Percentiles rank a stretch among this genome's conserved stretches.
Conservation (phyloP, 306 rosid species). For the Canavalia ensiformis region DNA sequence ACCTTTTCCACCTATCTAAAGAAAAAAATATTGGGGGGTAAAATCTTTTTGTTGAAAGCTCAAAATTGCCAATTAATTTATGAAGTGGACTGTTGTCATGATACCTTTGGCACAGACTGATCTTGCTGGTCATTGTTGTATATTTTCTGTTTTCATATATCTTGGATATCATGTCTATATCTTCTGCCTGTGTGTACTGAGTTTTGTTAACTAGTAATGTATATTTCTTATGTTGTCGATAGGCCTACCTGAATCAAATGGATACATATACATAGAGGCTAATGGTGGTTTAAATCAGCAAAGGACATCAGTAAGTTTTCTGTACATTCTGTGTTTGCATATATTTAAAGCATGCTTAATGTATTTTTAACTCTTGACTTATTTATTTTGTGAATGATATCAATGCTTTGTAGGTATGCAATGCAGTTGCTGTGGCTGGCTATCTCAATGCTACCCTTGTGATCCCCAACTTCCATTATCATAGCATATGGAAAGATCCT, state of each 20-base stretch:
- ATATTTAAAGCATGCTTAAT: constrained; percentile 39
- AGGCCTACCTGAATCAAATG: constrained; percentile 92
- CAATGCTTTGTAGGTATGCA: constrained; percentile 76
- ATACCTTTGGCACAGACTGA: constrained; percentile 18
- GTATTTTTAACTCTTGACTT: constrained; percentile 35
- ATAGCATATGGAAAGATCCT: constrained; percentile 99
- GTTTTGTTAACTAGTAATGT: neutral
- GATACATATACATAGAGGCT: constrained; percentile 93
- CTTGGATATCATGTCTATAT: constrained; percentile 5
- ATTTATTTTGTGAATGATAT: constrained; percentile 46
- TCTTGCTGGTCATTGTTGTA: constrained; percentile 24
- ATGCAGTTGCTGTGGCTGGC: constrained; percentile 98
- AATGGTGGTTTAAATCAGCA: constrained; percentile 99
- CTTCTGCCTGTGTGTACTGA: constrained; percentile 32
- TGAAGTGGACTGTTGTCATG: neutral
- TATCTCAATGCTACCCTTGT: constrained; percentile 97
- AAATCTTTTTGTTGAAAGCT: constrained; percentile 5
- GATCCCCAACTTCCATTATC: constrained; percentile 95
- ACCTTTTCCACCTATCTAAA: neutral
- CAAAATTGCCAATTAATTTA: constrained; percentile 23
- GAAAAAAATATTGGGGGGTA: constrained; percentile 5
- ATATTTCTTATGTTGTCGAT: constrained; percentile 39
- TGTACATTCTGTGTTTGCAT: constrained; percentile 33
- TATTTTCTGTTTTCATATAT: neutral
- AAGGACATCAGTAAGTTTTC: constrained; percentile 84